phyloP scores from a whole-genome alignment of 352 stramenopile species.

The Paralagenidium karlingii region DNA sequence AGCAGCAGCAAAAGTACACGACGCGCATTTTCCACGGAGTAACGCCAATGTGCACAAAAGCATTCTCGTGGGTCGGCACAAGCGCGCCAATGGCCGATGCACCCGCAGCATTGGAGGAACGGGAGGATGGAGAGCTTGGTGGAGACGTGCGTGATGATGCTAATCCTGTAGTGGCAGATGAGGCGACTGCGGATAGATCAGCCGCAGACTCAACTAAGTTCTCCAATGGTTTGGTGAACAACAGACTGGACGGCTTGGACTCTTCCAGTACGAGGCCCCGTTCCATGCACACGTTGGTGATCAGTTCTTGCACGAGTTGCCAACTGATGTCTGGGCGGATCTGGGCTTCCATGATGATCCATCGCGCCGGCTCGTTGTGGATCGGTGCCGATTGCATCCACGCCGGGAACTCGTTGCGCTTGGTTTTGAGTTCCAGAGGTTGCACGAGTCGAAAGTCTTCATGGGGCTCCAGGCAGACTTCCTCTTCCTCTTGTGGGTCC shows the following conservation, averaged over 20 bases:
- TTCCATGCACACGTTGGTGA: constrained; percentile 62
- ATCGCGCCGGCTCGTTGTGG: constrained; percentile 46
- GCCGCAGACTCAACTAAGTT: neutral
- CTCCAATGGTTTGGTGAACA: constrained; percentile 35
- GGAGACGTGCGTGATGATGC: too few species aligned
- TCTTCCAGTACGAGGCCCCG: constrained; percentile 54
- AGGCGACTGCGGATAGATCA: neutral
- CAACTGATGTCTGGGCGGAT: constrained; percentile 58
- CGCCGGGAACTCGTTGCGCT: too few species aligned
- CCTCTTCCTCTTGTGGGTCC: too few species aligned
- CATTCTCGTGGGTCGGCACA: constrained; percentile 51
- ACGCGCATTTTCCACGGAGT: constrained; percentile 65
- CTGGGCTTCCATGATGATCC: constrained; percentile 56
- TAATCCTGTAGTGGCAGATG: neutral
- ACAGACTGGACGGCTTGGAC: constrained; percentile 33
- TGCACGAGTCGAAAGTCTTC: too few species aligned
- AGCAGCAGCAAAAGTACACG: constrained; percentile 47
- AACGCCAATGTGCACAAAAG: constrained; percentile 60
- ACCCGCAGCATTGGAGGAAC: neutral
- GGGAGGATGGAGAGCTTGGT: too few species aligned
- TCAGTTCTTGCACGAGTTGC: constrained; percentile 66
- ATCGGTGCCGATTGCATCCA: too few species aligned
- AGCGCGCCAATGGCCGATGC: constrained; percentile 48
- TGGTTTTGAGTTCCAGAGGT: too few species aligned
- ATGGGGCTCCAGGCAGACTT: too few species aligned